phyloP scores from a whole-genome alignment of 2,329 filamentous ascomycete genomes.

The Phaeosphaeria sp. region DNA sequence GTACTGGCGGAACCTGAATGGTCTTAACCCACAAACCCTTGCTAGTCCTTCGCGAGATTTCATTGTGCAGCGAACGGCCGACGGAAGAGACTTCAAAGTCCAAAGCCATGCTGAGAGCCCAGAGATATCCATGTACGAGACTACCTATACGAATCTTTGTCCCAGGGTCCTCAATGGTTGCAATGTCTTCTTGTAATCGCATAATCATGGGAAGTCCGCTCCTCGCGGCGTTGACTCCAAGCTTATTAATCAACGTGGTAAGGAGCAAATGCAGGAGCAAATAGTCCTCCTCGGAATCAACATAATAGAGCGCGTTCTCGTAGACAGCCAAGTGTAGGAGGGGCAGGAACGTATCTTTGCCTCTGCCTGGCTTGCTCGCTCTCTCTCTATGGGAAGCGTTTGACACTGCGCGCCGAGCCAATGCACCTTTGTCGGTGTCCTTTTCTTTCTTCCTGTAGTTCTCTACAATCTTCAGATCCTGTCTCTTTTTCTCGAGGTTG shows the following conservation, averaged over 20 bases:
- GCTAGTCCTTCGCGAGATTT: constrained; percentile 75
- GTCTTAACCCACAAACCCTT: constrained; percentile 81
- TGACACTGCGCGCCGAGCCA: constrained; percentile 70
- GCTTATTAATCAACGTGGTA: constrained; percentile 72
- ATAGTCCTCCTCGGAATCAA: constrained; percentile 72
- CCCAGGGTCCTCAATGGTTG: constrained; percentile 67
- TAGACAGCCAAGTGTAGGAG: constrained; percentile 88
- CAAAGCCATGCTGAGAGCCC: constrained; percentile 78
- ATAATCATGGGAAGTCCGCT: constrained; percentile 88
- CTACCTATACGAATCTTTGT: constrained; percentile 82
- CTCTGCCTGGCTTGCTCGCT: constrained; percentile 59
- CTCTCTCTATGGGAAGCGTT: constrained; percentile 69
- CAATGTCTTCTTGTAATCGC: constrained; percentile 83
- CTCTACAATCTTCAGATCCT: constrained; percentile 68
- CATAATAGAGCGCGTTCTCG: constrained; percentile 76
- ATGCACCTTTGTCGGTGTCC: constrained; percentile 52
- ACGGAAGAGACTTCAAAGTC: constrained; percentile 73
- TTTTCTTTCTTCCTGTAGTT: constrained; percentile 54
- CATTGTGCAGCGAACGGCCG: constrained; percentile 74
- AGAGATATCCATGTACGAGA: constrained; percentile 88
- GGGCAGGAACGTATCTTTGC: constrained; percentile 76
- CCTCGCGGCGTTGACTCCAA: constrained; percentile 82
- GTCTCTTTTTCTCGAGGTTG: constrained; percentile 74
- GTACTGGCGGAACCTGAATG: constrained; percentile 72
- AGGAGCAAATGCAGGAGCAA: constrained; percentile 79